Conservation (phyloP, 345 rosid genomes). For the Toxicodendron radicans region DNA sequence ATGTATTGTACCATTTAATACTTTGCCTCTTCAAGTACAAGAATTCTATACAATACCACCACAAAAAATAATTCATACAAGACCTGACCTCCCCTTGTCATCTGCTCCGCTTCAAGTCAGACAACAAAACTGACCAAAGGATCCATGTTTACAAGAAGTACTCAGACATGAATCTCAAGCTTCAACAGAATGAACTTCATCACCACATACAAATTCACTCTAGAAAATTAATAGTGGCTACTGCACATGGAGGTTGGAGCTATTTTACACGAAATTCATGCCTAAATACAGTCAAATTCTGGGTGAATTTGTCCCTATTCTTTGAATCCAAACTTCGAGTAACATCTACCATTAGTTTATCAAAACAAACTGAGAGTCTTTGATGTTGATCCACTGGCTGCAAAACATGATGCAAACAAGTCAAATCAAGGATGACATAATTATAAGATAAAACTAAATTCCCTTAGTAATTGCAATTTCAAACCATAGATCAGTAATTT, state of each 20-base stretch:
- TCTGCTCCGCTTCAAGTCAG: conserved; percentile 11
- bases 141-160: conserved; percentile 4
- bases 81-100: conserved; percentile 9
- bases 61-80: conserved; percentile 15
- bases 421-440: conserved; percentile 1
- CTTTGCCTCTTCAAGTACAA: conserved; percentile 12
- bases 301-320: conserved; percentile 97
- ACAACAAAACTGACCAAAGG: conserved; percentile 15
- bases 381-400: conserved; percentile 94
- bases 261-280: conserved; percentile 88
- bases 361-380: conserved; percentile 79
- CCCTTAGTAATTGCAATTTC: background rate
- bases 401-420: conserved; percentile 25
- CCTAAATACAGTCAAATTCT: conserved; percentile 82
- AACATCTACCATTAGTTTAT: conserved; percentile 90
- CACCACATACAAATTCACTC: conserved; percentile 16
- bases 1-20: background rate
- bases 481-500: background rate
- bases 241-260: background rate
- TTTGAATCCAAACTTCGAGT: conserved; percentile 81
- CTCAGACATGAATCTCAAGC: background rate
- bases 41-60: conserved; percentile 19
- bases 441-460: background rate
- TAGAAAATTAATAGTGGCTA: conserved; percentile 3
- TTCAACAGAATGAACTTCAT: conserved; percentile 14